Evolutionary conservation across 2,329 filamentous ascomycete genomes (phyloP).

Genomic region (Stachybotrys echinatus): DNA sequence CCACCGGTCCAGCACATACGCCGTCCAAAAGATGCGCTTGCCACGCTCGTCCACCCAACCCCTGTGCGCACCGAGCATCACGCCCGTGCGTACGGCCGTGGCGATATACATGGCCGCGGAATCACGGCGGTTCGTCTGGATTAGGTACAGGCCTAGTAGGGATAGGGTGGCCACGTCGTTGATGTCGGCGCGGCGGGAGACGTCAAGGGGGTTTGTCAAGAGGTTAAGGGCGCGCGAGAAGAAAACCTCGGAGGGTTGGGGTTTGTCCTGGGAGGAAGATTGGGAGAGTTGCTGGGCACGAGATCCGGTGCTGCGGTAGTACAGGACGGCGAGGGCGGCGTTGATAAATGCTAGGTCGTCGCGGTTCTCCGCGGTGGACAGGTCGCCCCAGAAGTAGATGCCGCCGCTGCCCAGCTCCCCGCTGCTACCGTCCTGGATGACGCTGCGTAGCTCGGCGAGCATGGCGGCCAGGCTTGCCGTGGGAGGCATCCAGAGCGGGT

Average conservation of each 20-base stretch:
- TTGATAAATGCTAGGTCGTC: conserved; percentile 39
- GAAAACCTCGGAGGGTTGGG: conserved; percentile 32
- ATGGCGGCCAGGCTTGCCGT: conserved; percentile 29
- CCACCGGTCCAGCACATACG: conserved; percentile 45
- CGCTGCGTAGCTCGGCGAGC: conserved; percentile 33
- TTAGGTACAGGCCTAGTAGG: conserved; percentile 42
- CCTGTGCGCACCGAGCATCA: conserved; percentile 42
- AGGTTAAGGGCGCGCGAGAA: conserved; percentile 38
- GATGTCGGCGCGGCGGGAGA: conserved; percentile 31
- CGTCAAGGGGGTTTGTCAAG: conserved; percentile 42
- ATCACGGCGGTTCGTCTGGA: conserved; percentile 44
- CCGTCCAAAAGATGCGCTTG: conserved; percentile 46
- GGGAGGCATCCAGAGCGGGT: conserved; percentile 33
- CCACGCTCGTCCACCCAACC: conserved; percentile 37
- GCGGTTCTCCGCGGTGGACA: conserved; percentile 17
- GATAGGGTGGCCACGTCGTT: conserved; percentile 38
- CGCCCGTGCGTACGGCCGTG: conserved; percentile 40
- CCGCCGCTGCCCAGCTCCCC: conserved; percentile 37
- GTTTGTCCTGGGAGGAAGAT: too few relatives aligned
- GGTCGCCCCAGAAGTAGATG: conserved; percentile 42
- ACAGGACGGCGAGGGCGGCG: conserved; percentile 36
- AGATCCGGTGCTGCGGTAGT: conserved; percentile 2
- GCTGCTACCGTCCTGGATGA: conserved; percentile 40
- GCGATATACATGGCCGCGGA: conserved; percentile 42
- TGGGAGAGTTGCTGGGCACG: conserved; percentile 12